Evolutionary conservation across 2,329 filamentous ascomycete genomes (phyloP).

Genomic region (Clonostachys rosea): DNA sequence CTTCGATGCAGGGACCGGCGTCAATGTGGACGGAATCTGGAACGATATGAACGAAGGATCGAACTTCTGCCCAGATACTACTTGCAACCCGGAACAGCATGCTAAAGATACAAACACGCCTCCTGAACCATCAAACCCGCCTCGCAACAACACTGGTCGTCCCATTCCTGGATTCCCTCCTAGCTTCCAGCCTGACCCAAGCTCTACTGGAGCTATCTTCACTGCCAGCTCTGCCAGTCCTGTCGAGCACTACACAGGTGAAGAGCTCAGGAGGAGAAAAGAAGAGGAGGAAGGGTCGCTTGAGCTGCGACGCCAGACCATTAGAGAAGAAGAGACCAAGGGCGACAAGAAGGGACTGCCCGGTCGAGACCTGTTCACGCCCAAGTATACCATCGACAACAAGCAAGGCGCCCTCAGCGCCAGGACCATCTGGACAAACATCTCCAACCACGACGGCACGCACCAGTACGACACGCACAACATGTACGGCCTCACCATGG

Average conservation of each 20-base stretch:
- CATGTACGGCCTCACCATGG: slow-evolving; percentile 69
- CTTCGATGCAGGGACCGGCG: slow-evolving; percentile 57
- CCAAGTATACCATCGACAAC: slow-evolving; percentile 6
- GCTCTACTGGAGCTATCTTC: background rate
- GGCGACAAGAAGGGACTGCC: slow-evolving; percentile 9
- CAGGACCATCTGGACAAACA: slow-evolving; percentile 60
- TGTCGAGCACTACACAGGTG: too few species aligned
- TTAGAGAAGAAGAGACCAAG: background rate
- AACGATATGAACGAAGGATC: slow-evolving; percentile 57
- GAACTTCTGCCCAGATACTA: slow-evolving; percentile 20
- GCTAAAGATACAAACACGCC: slow-evolving; percentile 1
- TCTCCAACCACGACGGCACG: slow-evolving; percentile 63
- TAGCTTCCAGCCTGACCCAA: slow-evolving; percentile 3
- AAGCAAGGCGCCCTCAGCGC: slow-evolving; percentile 41
- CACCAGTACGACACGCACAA: slow-evolving; percentile 72
- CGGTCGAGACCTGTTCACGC: slow-evolving; percentile 8
- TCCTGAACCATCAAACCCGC: slow-evolving; percentile 2
- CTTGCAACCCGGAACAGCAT: slow-evolving; percentile 10
- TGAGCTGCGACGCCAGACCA: too few species aligned
- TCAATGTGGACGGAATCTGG: slow-evolving; percentile 75
- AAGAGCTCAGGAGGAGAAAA: too few species aligned
- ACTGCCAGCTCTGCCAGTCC: too few species aligned
- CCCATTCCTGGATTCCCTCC: slow-evolving; percentile 4
- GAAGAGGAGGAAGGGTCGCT: too few species aligned
- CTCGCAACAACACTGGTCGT: slow-evolving; percentile 1